Percentiles rank a stretch among this genome's conserved stretches.
These are phyloP conservation scores for Fulvia fulva DNA, from an alignment of 2,329 filamentous ascomycete species.

Conservation along the genomic window DNA sequence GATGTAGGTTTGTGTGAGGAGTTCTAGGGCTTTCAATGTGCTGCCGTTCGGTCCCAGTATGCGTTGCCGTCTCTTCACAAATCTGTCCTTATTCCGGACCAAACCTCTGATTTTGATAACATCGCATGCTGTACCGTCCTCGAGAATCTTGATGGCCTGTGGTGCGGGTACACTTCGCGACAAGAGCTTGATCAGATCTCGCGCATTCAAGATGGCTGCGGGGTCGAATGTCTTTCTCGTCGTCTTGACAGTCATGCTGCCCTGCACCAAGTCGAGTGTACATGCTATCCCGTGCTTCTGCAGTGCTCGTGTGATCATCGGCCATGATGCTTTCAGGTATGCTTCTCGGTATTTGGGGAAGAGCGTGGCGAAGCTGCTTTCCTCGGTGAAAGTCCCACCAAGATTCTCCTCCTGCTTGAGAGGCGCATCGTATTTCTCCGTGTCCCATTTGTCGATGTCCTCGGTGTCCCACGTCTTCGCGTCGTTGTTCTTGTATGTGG, in stretches of 20 bases:
- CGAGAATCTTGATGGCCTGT: conserved; percentile 88
- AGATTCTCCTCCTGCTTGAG: conserved; percentile 84
- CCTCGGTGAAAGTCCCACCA: conserved; percentile 83
- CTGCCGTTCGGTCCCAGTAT: conserved; percentile 88
- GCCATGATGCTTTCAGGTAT: conserved; percentile 90
- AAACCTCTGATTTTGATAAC: conserved; percentile 92
- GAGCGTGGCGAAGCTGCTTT: conserved; percentile 78
- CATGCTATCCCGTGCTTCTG: conserved; percentile 87
- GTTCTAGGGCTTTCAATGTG: conserved; percentile 88
- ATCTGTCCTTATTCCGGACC: conserved; percentile 89
- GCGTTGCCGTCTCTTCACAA: conserved; percentile 88
- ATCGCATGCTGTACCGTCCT: conserved; percentile 88
- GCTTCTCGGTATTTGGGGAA: conserved; percentile 97
- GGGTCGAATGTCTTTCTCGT: conserved; percentile 90
- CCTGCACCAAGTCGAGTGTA: conserved; percentile 89
- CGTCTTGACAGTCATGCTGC: conserved; percentile 94
- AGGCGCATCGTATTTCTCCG: conserved; percentile 53
- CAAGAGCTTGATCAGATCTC: conserved; percentile 90
- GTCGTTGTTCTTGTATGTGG: conserved; percentile 73
- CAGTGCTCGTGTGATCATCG: conserved; percentile 78
- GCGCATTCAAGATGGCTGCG: conserved; percentile 85
- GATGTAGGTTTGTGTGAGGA: conserved; percentile 87
- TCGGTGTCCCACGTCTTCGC: conserved; percentile 89
- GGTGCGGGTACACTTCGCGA: conserved; percentile 88
- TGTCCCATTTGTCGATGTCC: conserved; percentile 96